Evolutionary conservation across 2,329 filamentous ascomycete species (phyloP), one percentile per base, ranked within the genome.

Genomic region (Fusarium mangiferae): DNA sequence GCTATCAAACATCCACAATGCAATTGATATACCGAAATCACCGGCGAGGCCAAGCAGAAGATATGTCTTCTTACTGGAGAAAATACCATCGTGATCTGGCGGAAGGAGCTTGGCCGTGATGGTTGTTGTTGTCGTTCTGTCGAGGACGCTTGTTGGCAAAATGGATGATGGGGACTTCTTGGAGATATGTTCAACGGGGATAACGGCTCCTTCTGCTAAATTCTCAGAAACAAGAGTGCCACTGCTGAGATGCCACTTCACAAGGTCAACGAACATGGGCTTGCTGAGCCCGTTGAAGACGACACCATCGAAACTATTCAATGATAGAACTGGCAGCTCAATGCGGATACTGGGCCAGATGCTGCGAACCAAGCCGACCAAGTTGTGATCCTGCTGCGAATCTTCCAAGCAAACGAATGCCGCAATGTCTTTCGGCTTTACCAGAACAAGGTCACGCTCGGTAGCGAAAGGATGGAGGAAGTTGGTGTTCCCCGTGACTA

Each of bases 91-190:
- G 26, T 56, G 52, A 2, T n/a, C 20, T n/a, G 54, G 28, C 6
- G 54, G 38, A 17, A 41, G 54, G 33, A 56, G 54, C 22, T 56
- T 42, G 22, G 54, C 54, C 8, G 38, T 42, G 22, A 56, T 28
- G 38, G 20, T 26, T 35, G 38, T 4, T 22, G 12, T 42, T 3
- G 20, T 42, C 22, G 24, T 42, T 42, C 54, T 56, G 13, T 56
- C 38, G 24, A 41, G 22, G 28, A 56, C 28, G 12, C 26, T 56
- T 18, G 22, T 41, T 18, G 28, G 38, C 22, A 56, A 24, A 22
- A 41, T 17, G 5, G 38, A 33, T 7, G 54, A 41, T 2, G 28
- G 22, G 0, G 38, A 6, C 0, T 0, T 10, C 24, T 42, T 56
- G 22, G 38, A 33, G 5, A 42, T 42, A 7, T 42, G 0, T 3